Conservation (phyloP, 371 early-diverging fungal species). For the Parasitella parasitica region DNA sequence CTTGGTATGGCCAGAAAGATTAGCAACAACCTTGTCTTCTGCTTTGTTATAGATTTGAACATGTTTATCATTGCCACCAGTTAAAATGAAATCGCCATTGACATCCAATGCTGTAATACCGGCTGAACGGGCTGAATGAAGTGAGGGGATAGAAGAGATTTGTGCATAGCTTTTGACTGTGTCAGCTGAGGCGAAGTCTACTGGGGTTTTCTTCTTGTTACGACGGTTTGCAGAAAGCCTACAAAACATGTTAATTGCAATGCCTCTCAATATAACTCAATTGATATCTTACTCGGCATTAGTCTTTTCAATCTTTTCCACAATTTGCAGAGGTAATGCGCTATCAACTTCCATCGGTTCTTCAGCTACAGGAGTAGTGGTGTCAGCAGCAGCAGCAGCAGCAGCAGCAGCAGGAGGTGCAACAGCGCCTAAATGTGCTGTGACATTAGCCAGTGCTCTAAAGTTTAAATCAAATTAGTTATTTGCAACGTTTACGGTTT, state of each 20-base stretch:
- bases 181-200: constrained; percentile 69
- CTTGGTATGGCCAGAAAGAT: constrained; percentile 80
- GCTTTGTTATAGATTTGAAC: constrained; percentile 66
- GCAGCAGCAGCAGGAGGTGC: constrained; percentile 33
- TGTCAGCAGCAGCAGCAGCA: constrained; percentile 35
- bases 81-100: constrained; percentile 70
- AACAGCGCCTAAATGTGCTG: constrained; percentile 61
- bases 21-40: constrained; percentile 68
- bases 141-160: constrained; percentile 56
- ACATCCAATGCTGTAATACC: constrained; percentile 77
- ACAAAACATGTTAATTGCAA: not conserved
- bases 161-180: constrained; percentile 62
- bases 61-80: constrained; percentile 83
- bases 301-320: constrained; percentile 60
- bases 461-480: not conserved
- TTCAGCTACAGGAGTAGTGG: constrained; percentile 41
- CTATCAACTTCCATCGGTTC: constrained; percentile 69
- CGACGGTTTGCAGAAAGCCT: constrained; percentile 72
- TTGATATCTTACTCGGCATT: constrained; percentile 47
- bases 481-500: not conserved
- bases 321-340: constrained; percentile 50
- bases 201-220: constrained; percentile 80
- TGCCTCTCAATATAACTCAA: not conserved
- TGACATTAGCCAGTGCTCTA: constrained; percentile 70
- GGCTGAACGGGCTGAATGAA: constrained; percentile 77